A percentile compares a stretch with the other conserved stretches of the same genome.
Evolutionary conservation across 441 rosid genomes (phyloP).

Genomic region (Aquilaria agallochum): DNA sequence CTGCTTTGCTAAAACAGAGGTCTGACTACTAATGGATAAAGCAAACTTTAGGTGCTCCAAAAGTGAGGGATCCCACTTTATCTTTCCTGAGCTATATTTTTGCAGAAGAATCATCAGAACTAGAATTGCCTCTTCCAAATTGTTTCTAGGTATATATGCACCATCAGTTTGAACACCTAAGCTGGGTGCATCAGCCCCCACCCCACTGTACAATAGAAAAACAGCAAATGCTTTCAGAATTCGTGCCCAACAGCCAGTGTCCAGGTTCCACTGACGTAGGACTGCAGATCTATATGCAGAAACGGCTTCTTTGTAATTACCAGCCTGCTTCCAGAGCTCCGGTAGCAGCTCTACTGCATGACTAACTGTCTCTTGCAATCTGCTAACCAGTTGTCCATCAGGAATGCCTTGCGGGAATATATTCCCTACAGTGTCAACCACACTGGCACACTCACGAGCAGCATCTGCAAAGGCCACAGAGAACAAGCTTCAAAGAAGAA

Average conservation of each 20-base stretch:
- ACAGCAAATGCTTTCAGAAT: slow-evolving; percentile 77
- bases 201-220: slow-evolving; percentile 71
- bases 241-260: slow-evolving; percentile 62
- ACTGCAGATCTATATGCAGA: slow-evolving; percentile 74
- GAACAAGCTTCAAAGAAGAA: slow-evolving; percentile 9
- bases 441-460: slow-evolving; percentile 68
- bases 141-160: slow-evolving; percentile 66
- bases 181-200: slow-evolving; percentile 71
- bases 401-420: slow-evolving; percentile 74
- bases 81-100: slow-evolving; percentile 57
- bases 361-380: slow-evolving; percentile 73
- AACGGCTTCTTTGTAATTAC: slow-evolving; percentile 53
- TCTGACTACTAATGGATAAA: slow-evolving; percentile 60
- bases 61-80: slow-evolving; percentile 67
- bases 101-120: slow-evolving; percentile 70
- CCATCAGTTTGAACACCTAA: slow-evolving; percentile 68
- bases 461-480: slow-evolving; percentile 49
- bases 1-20: slow-evolving; percentile 60
- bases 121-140: slow-evolving; percentile 80
- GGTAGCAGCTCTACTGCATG: slow-evolving; percentile 85
- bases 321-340: slow-evolving; percentile 69
- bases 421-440: slow-evolving; percentile 80
- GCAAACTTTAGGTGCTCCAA: slow-evolving; percentile 79
- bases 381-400: slow-evolving; percentile 63
- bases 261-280: slow-evolving; percentile 83